A percentile compares a stretch with the other conserved stretches of the same genome.
phyloP scores from a whole-genome alignment of 2,329 filamentous ascomycete genomes.

The Magnaporthiopsis rhizophila region DNA sequence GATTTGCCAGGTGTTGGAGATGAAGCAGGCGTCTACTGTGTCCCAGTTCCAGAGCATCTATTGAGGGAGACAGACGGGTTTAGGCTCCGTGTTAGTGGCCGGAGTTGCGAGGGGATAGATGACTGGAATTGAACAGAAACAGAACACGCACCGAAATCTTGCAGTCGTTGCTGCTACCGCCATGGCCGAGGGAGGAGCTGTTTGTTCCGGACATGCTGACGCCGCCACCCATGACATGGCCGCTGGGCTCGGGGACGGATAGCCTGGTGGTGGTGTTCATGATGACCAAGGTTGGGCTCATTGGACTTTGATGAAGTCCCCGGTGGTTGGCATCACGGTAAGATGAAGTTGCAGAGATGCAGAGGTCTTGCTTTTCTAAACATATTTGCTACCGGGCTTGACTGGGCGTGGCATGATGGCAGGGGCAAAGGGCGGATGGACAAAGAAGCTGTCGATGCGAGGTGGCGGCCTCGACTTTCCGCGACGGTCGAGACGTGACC shows the following conservation, averaged over 20 bases:
- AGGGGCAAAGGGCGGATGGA: background rate
- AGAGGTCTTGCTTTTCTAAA: background rate
- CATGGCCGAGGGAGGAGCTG: background rate
- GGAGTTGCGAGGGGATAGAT: background rate
- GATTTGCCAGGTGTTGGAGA: conserved; percentile 62
- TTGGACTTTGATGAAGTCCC: no score
- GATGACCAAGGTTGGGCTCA: background rate
- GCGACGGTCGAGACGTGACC: background rate
- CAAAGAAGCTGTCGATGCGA: background rate
- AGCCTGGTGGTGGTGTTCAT: background rate
- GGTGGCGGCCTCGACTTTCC: no score
- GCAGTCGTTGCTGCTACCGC: conserved; percentile 19
- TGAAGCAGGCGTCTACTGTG: conserved; percentile 65
- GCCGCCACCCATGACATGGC: background rate
- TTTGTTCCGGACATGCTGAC: no score
- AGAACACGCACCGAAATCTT: conserved; percentile 30
- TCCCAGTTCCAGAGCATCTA: conserved; percentile 80
- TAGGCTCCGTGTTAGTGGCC: no score
- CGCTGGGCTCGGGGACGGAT: background rate
- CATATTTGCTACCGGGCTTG: background rate
- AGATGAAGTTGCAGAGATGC: background rate
- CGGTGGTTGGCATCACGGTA: background rate
- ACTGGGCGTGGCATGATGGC: no score
- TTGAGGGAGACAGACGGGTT: no score
- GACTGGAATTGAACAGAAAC: conserved; percentile 8